Base-by-base conservation (phyloP, 2,329 filamentous ascomycete genomes). In the Calonectria leucothoes region DNA sequence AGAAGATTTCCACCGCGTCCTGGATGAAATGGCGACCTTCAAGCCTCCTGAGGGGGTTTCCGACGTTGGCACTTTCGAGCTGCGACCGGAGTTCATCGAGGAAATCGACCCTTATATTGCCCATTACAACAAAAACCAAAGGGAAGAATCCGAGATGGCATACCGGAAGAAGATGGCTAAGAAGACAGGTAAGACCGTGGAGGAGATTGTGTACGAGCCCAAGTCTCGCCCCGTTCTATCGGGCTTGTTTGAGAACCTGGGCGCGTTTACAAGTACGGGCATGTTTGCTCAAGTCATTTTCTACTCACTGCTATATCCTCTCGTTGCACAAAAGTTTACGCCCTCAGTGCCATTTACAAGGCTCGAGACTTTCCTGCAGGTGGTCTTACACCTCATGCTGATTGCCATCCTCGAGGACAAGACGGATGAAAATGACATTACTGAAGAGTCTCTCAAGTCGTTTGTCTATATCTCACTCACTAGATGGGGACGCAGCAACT, bases 41-140 rank as follows among this genome's bases (percentile, higher is more conserved):
- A 95, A 95, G 76, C 88, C 95, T 12, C 97, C 97, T 0, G 97
- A 99, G 84, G 97, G 96, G 6, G 86, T 98, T 37, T 95, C 94
- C 6, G 97, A 99, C 82, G 94, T 96, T 20, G 97, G 97, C 71
- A 98, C 95, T 0, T 99, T 99, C 80, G 95, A 98, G 83, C 87
- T 99, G 66, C 97, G 96, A 82, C 92, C 94, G 6, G 91, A 98
- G 74, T 97, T 93, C 79, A 90, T 98, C 48, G 94, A 96, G 78
- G 91, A 97, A 59, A 92, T 99, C 65, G 97, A 99, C 82, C 97
- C 97, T 0, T 99, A 98, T 83, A 97, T 96, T 81, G 94, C 96
- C 8, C 95, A 98, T 82, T 99, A 98, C 84, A 97, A 93, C 81
- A 98, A 98, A 82, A 99, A 99, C 80, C 96, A 98, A 83, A 92